phyloP scores from a whole-genome alignment of 2,329 filamentous ascomycete species.

The Colletotrichum sublineola region DNA sequence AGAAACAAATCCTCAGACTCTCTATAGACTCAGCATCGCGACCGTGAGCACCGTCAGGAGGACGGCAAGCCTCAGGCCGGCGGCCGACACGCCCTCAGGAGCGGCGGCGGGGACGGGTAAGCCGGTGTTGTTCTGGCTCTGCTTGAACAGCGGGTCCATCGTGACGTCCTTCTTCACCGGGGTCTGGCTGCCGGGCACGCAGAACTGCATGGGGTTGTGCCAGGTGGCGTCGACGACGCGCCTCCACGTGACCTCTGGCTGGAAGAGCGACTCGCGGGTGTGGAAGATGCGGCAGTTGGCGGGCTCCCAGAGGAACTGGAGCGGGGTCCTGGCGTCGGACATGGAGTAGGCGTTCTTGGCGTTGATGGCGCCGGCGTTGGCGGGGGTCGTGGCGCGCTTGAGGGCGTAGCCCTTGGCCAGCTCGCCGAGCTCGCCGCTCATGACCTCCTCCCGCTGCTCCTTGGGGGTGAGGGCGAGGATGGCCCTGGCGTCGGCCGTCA shows the following conservation, averaged over 20 bases:
- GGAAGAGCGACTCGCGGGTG: constrained; percentile 57
- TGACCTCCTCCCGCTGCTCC: constrained; percentile 42
- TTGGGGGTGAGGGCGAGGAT: constrained; percentile 46
- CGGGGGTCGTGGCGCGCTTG: constrained; percentile 45
- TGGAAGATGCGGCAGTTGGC: constrained; percentile 64
- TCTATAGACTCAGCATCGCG: constrained; percentile 31
- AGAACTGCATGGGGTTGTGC: constrained; percentile 49
- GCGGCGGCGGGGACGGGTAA: constrained; percentile 11
- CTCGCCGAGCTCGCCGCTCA: constrained; percentile 46
- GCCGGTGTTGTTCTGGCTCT: constrained; percentile 34
- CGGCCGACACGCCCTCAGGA: background rate
- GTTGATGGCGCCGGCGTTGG: constrained; percentile 49
- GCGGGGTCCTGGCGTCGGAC: constrained; percentile 51
- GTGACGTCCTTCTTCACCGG: constrained; percentile 40
- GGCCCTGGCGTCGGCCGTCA: constrained; percentile 47
- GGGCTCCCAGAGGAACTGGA: constrained; percentile 61
- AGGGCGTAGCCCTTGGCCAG: constrained; percentile 53
- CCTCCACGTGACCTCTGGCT: constrained; percentile 58
- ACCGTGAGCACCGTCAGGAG: constrained; percentile 22
- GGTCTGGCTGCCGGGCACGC: constrained; percentile 51
- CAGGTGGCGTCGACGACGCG: constrained; percentile 54
- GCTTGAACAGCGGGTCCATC: constrained; percentile 45
- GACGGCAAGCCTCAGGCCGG: constrained; percentile 26
- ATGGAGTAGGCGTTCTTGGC: constrained; percentile 54
- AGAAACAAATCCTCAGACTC: background rate